A percentile compares a stretch with the other conserved stretches of the same genome.
Conservation (phyloP, 345 rosid species). For the Hypericum perforatum region DNA sequence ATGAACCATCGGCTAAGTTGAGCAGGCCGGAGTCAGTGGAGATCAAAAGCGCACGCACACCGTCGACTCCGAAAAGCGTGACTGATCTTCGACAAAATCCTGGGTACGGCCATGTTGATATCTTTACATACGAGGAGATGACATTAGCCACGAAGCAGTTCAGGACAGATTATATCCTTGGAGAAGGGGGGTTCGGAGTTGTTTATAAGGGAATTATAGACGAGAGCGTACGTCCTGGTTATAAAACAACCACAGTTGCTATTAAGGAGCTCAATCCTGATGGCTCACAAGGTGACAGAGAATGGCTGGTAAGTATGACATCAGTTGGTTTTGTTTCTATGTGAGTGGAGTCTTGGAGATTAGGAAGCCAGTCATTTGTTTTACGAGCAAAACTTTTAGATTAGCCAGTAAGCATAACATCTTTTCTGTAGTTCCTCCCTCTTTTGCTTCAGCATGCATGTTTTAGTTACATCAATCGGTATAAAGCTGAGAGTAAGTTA, state of each 20-base stretch:
- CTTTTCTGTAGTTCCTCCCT: too few species aligned
- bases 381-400: too few species aligned
- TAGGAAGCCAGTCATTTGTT: too few species aligned
- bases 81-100: slow-evolving; percentile 65
- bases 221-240: slow-evolving; percentile 50
- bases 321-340: background rate
- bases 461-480: too few species aligned
- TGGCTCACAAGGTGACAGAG: slow-evolving; percentile 94
- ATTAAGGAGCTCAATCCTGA: slow-evolving; percentile 87
- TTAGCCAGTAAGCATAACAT: too few species aligned
- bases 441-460: too few species aligned
- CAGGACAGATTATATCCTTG: slow-evolving; percentile 75
- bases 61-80: slow-evolving; percentile 46
- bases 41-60: slow-evolving; percentile 12
- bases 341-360: too few species aligned
- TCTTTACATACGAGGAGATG: slow-evolving; percentile 77
- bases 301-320: slow-evolving; percentile 74
- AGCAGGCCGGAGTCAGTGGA: slow-evolving; percentile 12
- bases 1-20: slow-evolving; percentile 7
- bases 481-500: too few species aligned
- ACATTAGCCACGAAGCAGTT: slow-evolving; percentile 75
- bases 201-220: slow-evolving; percentile 85
- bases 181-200: slow-evolving; percentile 94
- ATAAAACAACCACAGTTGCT: slow-evolving; percentile 54
- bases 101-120: slow-evolving; percentile 59